Conservation (phyloP, 2,329 filamentous ascomycete species). For the Aspergillus aculeatinus region DNA sequence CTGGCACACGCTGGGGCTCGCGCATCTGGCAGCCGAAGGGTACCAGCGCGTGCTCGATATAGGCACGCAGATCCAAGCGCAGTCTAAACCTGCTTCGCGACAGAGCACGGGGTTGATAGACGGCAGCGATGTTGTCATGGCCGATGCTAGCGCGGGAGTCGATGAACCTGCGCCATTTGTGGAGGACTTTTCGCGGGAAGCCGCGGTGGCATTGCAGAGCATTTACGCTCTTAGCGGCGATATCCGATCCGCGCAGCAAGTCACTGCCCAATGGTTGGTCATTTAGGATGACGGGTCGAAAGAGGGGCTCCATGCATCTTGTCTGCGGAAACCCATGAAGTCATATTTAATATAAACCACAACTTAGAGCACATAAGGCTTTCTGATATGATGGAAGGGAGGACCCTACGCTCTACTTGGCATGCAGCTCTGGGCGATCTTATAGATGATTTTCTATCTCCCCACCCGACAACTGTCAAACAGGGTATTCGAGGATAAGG, state of each 20-base stretch:
- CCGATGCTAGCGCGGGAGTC: constrained; percentile 13
- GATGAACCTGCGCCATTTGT: constrained; percentile 23
- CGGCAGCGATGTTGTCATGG: constrained; percentile 37
- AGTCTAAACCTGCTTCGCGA: constrained; percentile 36
- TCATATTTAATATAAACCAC: not conserved
- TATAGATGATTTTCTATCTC: too few relatives aligned
- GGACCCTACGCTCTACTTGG: not conserved
- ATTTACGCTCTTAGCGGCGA: constrained; percentile 67
- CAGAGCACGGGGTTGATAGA: constrained; percentile 26
- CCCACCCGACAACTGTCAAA: not conserved
- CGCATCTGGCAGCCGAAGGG: constrained; percentile 68
- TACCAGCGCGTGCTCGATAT: constrained; percentile 63
- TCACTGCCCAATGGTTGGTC: constrained; percentile 62
- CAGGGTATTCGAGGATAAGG: not conserved
- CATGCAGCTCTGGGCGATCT: not conserved
- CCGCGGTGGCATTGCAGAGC: constrained; percentile 71
- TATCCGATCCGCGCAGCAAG: constrained; percentile 55
- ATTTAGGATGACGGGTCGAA: constrained; percentile 31
- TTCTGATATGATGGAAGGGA: too few relatives aligned
- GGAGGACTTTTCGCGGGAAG: constrained; percentile 66
- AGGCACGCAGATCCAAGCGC: constrained; percentile 46
- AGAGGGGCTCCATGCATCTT: not conserved
- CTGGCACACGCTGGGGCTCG: constrained; percentile 73
- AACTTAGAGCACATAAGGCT: too few relatives aligned
- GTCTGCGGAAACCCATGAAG: not conserved